A percentile compares a stretch with the other conserved stretches of the same genome.
These are phyloP conservation scores for Cladosporium sp. DNA, from an alignment of 2,329 filamentous ascomycete species.

Conservation along the genomic window DNA sequence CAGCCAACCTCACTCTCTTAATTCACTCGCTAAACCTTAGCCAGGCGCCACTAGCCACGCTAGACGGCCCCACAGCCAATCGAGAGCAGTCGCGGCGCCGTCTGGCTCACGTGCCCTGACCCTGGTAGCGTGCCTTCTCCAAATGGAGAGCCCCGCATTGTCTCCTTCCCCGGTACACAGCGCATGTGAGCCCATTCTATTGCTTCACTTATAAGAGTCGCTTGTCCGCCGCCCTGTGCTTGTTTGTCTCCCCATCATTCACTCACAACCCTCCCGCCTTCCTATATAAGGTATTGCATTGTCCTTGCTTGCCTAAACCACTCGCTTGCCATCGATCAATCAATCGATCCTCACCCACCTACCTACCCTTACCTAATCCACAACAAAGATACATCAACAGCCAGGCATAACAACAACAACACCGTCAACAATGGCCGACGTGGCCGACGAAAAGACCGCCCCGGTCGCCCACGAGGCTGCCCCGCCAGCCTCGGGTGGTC, in stretches of 20 bases:
- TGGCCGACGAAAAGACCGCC: background rate
- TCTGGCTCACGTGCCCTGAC: conserved; percentile 7
- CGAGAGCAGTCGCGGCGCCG: background rate
- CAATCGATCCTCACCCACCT: background rate
- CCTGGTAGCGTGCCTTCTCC: conserved; percentile 1
- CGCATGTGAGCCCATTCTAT: background rate
- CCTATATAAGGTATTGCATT: no score
- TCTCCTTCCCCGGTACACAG: conserved; percentile 6
- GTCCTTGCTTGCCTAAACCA: conserved; percentile 1
- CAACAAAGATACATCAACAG: background rate
- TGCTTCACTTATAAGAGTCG: conserved; percentile 4
- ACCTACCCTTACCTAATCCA: background rate
- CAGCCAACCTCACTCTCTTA: no score
- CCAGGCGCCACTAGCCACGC: background rate
- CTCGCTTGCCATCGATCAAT: background rate
- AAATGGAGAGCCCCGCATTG: conserved; percentile 10
- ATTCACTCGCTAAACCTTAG: background rate
- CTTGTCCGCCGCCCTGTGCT: conserved; percentile 3
- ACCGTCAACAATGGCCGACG: conserved; percentile 3
- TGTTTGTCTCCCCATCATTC: background rate
- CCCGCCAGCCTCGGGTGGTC: conserved; percentile 19
- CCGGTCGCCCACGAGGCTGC: background rate
- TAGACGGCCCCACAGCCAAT: conserved; percentile 10
- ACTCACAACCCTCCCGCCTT: background rate
- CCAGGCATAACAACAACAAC: background rate